Evolutionary conservation across 108 stramenopile genomes (phyloP), one percentile per base, ranked within the genome.

Genomic region (Cyclotella sp.): DNA sequence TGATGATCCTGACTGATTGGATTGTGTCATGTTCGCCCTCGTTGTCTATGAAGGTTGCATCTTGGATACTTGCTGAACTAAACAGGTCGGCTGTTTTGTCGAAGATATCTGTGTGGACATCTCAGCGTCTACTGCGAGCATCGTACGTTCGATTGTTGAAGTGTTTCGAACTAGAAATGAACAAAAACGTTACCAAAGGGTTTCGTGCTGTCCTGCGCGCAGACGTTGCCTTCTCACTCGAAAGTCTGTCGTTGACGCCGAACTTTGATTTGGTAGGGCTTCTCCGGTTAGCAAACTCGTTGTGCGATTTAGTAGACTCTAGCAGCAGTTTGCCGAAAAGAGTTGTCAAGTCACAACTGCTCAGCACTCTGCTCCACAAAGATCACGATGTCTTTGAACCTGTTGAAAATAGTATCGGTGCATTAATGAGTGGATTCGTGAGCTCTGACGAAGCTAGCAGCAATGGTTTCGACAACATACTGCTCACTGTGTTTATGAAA

Each of bases 31-130:
- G 41, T 27, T 22, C 70, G 18, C 10, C 63, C 2, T 63, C 8
- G 3, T 46, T 66, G 47, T 42, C 72, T 27, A 64, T 57, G 3
- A 22, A 43, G 47, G 22, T 72, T 60, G 19, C 47, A 0, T 79
- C 66, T 29, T 68, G 78, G 78, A 27, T 72, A 47, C 47, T 72
- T 15, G 3, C 26, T 30, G 67, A 73, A 49, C 67, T 79, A 13
- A 54, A 41, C 11, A 69, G 30, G 29, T 41, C 66, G 8, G 45
- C 60, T 40, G 43, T 19, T 1, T 24, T 45, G 14, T 51, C 60
- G 24, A 73, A 46, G 66, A 44, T 79, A 40, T 54, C 65, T 19
- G 47, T 67, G 11, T 79, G 78, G 78, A 30, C 58, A 26, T 73
- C 46, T 18, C 60, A 52, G n/a, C 65, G 78, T 19, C 39, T 79